These are phyloP conservation scores for Fibroporia radiculosa DNA, from an alignment of 768 basidiomycete species.

Conservation along the genomic window DNA sequence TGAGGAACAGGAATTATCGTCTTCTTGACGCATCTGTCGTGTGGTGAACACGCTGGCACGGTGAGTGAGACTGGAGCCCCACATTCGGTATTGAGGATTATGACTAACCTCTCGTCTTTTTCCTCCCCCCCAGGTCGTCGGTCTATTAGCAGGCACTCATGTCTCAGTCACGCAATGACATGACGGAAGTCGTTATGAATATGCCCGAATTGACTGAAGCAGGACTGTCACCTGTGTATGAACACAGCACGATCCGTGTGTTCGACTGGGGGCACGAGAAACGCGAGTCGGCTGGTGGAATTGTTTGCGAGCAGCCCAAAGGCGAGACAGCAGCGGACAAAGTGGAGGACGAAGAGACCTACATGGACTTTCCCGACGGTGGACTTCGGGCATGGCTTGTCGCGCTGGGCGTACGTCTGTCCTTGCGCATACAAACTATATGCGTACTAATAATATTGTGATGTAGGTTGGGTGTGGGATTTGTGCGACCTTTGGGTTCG, in stretches of 20 bases:
- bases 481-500: constrained; percentile 55
- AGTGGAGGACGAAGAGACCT: constrained; percentile 1
- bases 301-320: not conserved
- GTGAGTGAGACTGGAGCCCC: too few relatives aligned
- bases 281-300: not conserved
- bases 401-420: constrained; percentile 29
- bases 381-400: constrained; percentile 37
- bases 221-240: too few relatives aligned
- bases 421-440: not conserved
- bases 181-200: too few relatives aligned
- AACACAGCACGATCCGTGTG: not conserved
- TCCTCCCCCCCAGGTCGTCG: too few relatives aligned
- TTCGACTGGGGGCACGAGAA: not conserved
- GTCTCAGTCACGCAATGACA: too few relatives aligned
- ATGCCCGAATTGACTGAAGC: too few relatives aligned
- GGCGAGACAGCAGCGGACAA: constrained; percentile 6
- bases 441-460: not conserved
- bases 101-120: too few relatives aligned
- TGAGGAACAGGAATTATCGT: too few relatives aligned
- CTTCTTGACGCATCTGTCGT: too few relatives aligned
- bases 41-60: too few relatives aligned
- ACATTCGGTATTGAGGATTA: too few relatives aligned
- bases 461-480: constrained; percentile 26
- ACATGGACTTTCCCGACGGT: constrained; percentile 33
- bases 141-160: too few relatives aligned